Conservation (phyloP, 225 moss, liverwort and hornwort genomes). For the Climacium dendroides region DNA sequence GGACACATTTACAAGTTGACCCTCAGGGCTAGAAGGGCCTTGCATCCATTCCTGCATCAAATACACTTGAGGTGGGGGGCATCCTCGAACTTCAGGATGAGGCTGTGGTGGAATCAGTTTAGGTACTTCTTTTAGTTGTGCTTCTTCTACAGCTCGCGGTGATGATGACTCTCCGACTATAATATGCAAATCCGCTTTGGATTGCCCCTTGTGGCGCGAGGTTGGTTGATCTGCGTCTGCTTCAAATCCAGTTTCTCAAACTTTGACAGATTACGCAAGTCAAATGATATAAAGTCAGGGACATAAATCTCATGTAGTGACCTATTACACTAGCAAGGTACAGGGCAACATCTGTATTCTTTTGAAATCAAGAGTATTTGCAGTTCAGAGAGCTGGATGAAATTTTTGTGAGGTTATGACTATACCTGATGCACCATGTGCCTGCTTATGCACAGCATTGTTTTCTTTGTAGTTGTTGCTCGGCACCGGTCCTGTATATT, state of each 20-base stretch:
- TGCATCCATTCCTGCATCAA: constrained; percentile 45
- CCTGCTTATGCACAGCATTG: not conserved
- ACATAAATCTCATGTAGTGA: not conserved
- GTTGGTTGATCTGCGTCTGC: not conserved
- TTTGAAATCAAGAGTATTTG: not conserved
- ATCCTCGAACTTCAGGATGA: constrained; percentile 34
- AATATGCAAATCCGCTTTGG: constrained; percentile 1
- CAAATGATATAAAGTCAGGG: not conserved
- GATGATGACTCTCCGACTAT: constrained; percentile 23
- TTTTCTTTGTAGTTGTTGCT: constrained; percentile 10
- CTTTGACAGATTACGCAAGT: not conserved
- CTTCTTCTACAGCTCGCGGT: not conserved
- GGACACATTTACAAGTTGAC: constrained; percentile 34
- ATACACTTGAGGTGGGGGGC: constrained; percentile 27
- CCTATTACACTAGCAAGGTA: not conserved
- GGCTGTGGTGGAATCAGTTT: constrained; percentile 18
- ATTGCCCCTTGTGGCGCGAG: not conserved
- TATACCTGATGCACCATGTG: not conserved
- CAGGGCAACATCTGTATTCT: not conserved
- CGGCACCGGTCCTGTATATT: not conserved
- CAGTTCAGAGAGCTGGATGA: not conserved
- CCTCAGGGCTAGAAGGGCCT: constrained; percentile 15
- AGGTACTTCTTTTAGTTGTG: not conserved
- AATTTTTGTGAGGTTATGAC: not conserved
- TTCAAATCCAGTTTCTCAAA: not conserved